Evolutionary conservation across 1,284 basidiomycete genomes (phyloP), one percentile per base, ranked within the genome.

Genomic region (Tetrapyrgos nigripes): DNA sequence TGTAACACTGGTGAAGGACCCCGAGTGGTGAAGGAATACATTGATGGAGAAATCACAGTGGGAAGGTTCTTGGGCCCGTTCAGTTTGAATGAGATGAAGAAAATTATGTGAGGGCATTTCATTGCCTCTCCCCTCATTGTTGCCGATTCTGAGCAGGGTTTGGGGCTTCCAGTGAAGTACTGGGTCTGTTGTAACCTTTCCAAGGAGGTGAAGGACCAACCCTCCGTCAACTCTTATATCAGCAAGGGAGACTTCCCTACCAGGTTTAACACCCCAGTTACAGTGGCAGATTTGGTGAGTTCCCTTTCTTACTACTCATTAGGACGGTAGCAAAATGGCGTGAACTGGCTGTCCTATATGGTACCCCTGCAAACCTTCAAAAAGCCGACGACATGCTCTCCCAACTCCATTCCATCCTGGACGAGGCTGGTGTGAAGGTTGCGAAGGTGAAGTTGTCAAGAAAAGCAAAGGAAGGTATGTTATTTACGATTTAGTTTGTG

Each of bases 211-310:
- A 26, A 31, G 6, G 6, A 23, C 1, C 29, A 46, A 4, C 29
- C 58, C 11, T 72, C 74, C 0, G 67, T 72, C 3, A 78, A 78
- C 53, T 66, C 65, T 19, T 63, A 60, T 35, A 64, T 75, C 8
- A 55, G 71, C 19, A 68, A 67, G 11, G 68, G 71, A 0, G 62
- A 71, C 3, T 75, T 70, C 48, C 74, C 71, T 0, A 75, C 72
- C 0, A 48, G 61, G 5, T 75, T 70, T 60, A 70, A 66, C 0
- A 66, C 66, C 0, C 70, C 73, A 0, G 35, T 70, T 0, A 37
- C 63, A 27, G 64, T 75, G 0, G 70, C 70, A 1, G 64, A 73
- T 6, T 58, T 72, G 17, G 75, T 76, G 54, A 70, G 73, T 73
- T n/a, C n/a, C n/a, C n/a, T n/a, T n/a, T n/a, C n/a, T n/a, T n/a